These are phyloP conservation scores for Asterionellopsis glacialis DNA, from an alignment of 108 stramenopile genomes.

Conservation along the genomic window DNA sequence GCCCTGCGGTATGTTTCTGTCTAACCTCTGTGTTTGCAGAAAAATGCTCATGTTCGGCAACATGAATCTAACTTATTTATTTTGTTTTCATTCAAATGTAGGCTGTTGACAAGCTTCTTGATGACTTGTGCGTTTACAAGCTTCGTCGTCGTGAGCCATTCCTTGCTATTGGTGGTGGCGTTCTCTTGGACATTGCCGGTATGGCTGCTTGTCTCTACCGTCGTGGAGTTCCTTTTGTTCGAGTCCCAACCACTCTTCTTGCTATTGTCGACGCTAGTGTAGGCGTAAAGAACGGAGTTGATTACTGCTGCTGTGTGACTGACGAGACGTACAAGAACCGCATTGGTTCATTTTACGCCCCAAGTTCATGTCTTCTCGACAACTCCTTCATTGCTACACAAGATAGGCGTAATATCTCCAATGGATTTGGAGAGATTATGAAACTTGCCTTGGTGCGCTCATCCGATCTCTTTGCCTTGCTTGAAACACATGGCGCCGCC, in stretches of 20 bases:
- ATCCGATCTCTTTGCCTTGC: constrained; percentile 83
- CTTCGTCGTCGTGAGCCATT: constrained; percentile 91
- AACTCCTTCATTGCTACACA: constrained; percentile 88
- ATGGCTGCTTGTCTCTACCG: constrained; percentile 94
- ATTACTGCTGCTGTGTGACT: constrained; percentile 80
- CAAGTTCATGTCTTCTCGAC: constrained; percentile 79
- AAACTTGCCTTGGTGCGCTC: constrained; percentile 93
- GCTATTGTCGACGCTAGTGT: constrained; percentile 96
- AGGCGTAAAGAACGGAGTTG: constrained; percentile 95
- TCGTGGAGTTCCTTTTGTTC: constrained; percentile 87
- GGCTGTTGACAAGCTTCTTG: constrained; percentile 76
- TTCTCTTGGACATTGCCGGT: constrained; percentile 91
- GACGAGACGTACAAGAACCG: constrained; percentile 95
- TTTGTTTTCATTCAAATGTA: constrained; percentile 3
- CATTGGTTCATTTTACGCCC: constrained; percentile 92
- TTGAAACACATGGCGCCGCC: constrained; percentile 87
- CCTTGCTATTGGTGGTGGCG: constrained; percentile 93
- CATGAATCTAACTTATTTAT: neutral
- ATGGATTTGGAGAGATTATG: constrained; percentile 95
- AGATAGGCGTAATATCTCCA: constrained; percentile 80
- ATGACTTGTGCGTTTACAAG: constrained; percentile 80
- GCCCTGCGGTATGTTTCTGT: constrained; percentile 49
- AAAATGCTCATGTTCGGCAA: too few species aligned
- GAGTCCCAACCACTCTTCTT: constrained; percentile 92
- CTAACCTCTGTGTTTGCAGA: neutral